Conservation (phyloP, 2,329 filamentous ascomycete genomes). For the Exophiala bonariae region DNA sequence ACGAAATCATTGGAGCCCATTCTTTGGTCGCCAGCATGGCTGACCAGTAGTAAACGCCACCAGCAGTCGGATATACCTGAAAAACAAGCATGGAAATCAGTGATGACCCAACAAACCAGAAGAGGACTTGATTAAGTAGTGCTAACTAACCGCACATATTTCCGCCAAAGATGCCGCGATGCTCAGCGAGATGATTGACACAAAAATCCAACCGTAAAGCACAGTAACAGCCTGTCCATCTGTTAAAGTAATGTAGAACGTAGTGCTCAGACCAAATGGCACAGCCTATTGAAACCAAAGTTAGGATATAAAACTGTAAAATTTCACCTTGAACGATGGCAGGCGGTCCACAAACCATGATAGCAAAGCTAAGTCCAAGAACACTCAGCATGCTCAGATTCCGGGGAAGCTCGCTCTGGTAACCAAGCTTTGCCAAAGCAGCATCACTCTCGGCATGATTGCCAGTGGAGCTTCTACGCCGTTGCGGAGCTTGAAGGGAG, state of each 20-base stretch:
- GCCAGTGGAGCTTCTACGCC: conserved; percentile 2
- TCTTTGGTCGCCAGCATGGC: conserved; percentile 66
- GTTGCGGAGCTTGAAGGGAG: background rate
- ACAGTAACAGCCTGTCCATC: conserved; percentile 70
- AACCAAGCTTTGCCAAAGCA: conserved; percentile 52
- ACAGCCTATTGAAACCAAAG: too few relatives aligned
- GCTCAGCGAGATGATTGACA: conserved; percentile 62
- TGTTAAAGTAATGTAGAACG: conserved; percentile 66
- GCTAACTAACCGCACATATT: conserved; percentile 61
- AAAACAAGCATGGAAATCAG: too few relatives aligned
- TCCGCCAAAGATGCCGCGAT: conserved; percentile 69
- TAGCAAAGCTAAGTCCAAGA: conserved; percentile 68
- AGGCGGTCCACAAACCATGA: too few relatives aligned
- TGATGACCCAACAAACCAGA: too few relatives aligned
- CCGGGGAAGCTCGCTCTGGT: conserved; percentile 65
- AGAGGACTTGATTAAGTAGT: too few relatives aligned
- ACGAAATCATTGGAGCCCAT: conserved; percentile 67
- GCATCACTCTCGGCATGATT: conserved; percentile 8
- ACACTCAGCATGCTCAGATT: conserved; percentile 70
- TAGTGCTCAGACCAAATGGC: conserved; percentile 67
- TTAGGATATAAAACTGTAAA: too few relatives aligned
- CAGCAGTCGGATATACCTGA: conserved; percentile 60
- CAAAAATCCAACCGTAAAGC: conserved; percentile 68
- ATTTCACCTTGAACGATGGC: too few relatives aligned
- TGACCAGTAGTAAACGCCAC: conserved; percentile 71